These are phyloP conservation scores for Recurvomyces mirabilis DNA, from an alignment of 495 filamentous ascomycete species.

Conservation along the genomic window DNA sequence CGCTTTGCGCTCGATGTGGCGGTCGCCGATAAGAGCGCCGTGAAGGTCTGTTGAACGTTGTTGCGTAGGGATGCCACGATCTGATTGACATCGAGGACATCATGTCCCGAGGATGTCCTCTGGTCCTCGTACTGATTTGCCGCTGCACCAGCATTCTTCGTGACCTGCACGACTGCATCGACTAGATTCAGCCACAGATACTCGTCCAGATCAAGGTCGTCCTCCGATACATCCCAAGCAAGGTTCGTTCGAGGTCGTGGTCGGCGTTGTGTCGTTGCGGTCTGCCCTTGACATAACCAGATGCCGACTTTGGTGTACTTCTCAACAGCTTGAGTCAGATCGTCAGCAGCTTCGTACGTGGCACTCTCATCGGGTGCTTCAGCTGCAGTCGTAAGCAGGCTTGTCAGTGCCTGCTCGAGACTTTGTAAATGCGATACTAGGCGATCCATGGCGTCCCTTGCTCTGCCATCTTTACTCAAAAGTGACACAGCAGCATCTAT, in stretches of 20 bases:
- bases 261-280: conserved; percentile 35
- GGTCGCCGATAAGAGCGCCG: conserved; percentile 56
- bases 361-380: conserved; percentile 44
- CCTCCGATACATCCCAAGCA: conserved; percentile 34
- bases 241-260: conserved; percentile 23
- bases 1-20: conserved; percentile 43
- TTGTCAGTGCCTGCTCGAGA: conserved; percentile 66
- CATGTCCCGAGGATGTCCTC: background rate
- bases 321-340: conserved; percentile 63
- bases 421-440: conserved; percentile 67
- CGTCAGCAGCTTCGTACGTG: conserved; percentile 44
- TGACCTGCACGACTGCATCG: conserved; percentile 69
- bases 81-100: conserved; percentile 26
- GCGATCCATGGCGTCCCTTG: conserved; percentile 71
- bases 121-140: conserved; percentile 13
- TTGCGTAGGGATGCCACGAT: conserved; percentile 56
- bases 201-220: conserved; percentile 65
- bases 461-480: conserved; percentile 80
- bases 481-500: conserved; percentile 89
- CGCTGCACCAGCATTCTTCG: conserved; percentile 38
- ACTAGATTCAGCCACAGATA: conserved; percentile 84
- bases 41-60: conserved; percentile 83
- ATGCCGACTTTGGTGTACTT: conserved; percentile 86
- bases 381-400: conserved; percentile 49
- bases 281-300: conserved; percentile 91